Conservation (phyloP, 2,329 filamentous ascomycete species). For the Pseudogymnoascus sp. region DNA sequence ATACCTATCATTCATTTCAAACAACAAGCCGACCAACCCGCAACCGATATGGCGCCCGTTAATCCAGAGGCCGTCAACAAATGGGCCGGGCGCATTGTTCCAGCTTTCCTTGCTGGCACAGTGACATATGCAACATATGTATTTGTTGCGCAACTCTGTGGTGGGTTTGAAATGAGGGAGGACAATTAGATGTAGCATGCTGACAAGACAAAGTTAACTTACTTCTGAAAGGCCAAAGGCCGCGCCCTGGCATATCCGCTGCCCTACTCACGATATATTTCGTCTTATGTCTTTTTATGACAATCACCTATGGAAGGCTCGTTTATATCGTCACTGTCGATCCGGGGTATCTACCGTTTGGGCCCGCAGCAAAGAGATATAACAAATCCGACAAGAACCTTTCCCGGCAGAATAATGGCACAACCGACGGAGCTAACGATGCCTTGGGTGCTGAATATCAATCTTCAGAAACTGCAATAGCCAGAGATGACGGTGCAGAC, state of each 20-base stretch:
- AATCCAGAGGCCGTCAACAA: constrained; percentile 16
- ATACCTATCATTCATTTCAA: constrained; percentile 6
- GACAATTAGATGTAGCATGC: background rate
- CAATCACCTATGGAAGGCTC: constrained; percentile 62
- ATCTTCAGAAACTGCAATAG: constrained; percentile 18
- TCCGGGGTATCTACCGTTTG: constrained; percentile 65
- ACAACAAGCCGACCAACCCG: background rate
- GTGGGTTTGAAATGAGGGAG: constrained; percentile 38
- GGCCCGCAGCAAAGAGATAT: constrained; percentile 28
- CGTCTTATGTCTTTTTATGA: constrained; percentile 58
- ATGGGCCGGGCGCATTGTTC: constrained; percentile 44
- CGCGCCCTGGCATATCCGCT: constrained; percentile 46
- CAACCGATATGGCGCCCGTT: background rate
- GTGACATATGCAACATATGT: constrained; percentile 66
- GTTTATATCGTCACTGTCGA: constrained; percentile 58
- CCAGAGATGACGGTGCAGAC: constrained; percentile 38
- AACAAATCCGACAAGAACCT: constrained; percentile 21
- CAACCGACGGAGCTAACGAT: constrained; percentile 11
- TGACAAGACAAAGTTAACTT: constrained; percentile 53
- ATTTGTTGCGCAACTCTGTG: constrained; percentile 56
- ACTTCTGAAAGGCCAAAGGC: constrained; percentile 45
- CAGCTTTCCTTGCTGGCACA: constrained; percentile 55
- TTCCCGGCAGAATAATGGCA: constrained; percentile 19
- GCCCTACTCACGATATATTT: constrained; percentile 67
- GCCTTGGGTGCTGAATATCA: constrained; percentile 7